phyloP scores from a whole-genome alignment of 2,329 filamentous ascomycete genomes.

The Fusarium sulawesiense region DNA sequence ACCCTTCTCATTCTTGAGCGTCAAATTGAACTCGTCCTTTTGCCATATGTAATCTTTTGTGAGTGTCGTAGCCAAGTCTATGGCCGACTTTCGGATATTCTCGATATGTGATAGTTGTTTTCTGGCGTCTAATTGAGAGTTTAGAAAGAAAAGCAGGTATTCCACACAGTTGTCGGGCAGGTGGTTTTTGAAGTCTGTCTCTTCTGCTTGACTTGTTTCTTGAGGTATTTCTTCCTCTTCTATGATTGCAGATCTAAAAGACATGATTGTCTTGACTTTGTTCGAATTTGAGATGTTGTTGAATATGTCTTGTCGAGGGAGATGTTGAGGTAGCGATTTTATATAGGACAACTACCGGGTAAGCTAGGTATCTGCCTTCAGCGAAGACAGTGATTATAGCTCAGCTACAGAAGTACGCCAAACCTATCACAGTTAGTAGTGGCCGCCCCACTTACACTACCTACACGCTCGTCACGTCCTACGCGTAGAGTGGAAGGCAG shows the following conservation, averaged over 20 bases:
- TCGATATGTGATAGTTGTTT: slow-evolving; percentile 75
- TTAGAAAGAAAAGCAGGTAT: slow-evolving; percentile 81
- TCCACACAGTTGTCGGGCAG: slow-evolving; percentile 87
- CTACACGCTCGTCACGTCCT: slow-evolving; percentile 34
- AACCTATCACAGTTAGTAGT: slow-evolving; percentile 4
- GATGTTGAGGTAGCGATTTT: slow-evolving; percentile 6
- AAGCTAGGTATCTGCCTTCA: background rate
- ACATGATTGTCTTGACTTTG: slow-evolving; percentile 9
- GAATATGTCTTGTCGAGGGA: background rate
- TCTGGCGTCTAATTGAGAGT: slow-evolving; percentile 63
- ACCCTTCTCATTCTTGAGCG: slow-evolving; percentile 70
- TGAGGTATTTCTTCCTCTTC: background rate
- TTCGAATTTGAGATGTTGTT: background rate
- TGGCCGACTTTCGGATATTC: slow-evolving; percentile 75
- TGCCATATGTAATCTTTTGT: slow-evolving; percentile 97
- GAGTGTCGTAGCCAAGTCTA: slow-evolving; percentile 69
- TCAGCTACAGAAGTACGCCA: slow-evolving; percentile 21
- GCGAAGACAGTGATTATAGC: background rate
- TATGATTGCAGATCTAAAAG: slow-evolving; percentile 8
- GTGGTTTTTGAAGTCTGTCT: slow-evolving; percentile 25
- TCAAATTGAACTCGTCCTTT: slow-evolving; percentile 80
- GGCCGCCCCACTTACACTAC: slow-evolving; percentile 11
- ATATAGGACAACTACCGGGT: slow-evolving; percentile 24
- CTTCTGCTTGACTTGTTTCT: background rate
- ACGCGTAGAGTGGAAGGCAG: slow-evolving; percentile 42